Percentiles rank a stretch among this genome's conserved stretches.
Evolutionary conservation across 208 protist species (phyloP).

Genomic region (Acanthamoeba royreba): DNA sequence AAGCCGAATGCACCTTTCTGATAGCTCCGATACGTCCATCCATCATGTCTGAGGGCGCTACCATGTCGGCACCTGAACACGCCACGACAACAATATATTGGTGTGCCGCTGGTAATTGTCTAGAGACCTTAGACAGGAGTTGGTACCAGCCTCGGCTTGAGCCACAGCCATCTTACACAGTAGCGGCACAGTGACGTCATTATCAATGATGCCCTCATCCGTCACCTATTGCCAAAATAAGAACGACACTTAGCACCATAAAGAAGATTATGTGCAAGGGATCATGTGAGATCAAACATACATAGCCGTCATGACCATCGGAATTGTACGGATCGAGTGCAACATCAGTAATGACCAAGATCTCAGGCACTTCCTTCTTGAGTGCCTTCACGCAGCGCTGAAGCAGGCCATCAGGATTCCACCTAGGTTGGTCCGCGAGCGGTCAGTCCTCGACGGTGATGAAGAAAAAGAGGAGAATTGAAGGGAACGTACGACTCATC

Average conservation of each 20-base stretch:
- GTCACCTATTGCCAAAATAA: not conserved
- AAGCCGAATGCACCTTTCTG: slow-evolving; percentile 12
- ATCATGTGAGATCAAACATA: not conserved
- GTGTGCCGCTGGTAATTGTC: not conserved
- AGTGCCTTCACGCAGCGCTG: slow-evolving; percentile 48
- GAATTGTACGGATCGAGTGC: slow-evolving; percentile 65
- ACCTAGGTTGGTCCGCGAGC: not conserved
- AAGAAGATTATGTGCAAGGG: not conserved
- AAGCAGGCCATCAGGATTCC: slow-evolving; percentile 53
- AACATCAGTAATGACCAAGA: slow-evolving; percentile 63
- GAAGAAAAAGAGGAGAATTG: not conserved
- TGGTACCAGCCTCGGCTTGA: slow-evolving; percentile 75
- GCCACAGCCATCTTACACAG: slow-evolving; percentile 73
- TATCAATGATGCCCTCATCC: slow-evolving; percentile 76
- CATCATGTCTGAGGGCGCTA: slow-evolving; percentile 91
- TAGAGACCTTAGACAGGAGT: not conserved
- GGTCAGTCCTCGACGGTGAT: not conserved
- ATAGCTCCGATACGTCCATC: slow-evolving; percentile 85
- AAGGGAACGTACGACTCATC: slow-evolving; percentile 35
- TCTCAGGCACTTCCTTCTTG: slow-evolving; percentile 56
- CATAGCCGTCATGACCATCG: slow-evolving; percentile 65
- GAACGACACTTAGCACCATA: not conserved
- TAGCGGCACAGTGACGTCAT: slow-evolving; percentile 73
- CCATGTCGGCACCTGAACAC: slow-evolving; percentile 72
- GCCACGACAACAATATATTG: not conserved